phyloP scores from a whole-genome alignment of 2,329 filamentous ascomycete genomes.

The Basipetospora chlamydospora region DNA sequence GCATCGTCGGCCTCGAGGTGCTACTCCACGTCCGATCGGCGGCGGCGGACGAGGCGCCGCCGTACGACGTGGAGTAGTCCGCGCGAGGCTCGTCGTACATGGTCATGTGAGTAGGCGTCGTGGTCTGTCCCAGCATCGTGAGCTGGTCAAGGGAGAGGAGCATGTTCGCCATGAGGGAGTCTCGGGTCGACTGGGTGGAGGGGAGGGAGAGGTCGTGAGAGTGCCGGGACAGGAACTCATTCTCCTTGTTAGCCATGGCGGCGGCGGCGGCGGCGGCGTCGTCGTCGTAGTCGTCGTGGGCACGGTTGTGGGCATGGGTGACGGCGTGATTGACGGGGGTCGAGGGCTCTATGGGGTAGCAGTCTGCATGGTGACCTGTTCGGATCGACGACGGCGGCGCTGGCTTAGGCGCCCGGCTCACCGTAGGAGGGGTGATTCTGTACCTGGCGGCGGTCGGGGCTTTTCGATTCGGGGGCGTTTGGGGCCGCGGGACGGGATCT shows the following conservation, averaged over 20 bases:
- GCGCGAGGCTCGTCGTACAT: slow-evolving; percentile 3
- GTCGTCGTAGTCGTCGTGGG: slow-evolving; percentile 2
- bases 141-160: slow-evolving; percentile 83
- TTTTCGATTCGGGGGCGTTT: slow-evolving; percentile 1
- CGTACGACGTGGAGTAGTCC: slow-evolving; percentile 2
- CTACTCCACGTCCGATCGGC: slow-evolving; percentile 9
- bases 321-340: slow-evolving; percentile 20
- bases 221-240: slow-evolving; percentile 32
- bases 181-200: slow-evolving; percentile 61
- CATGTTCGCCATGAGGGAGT: slow-evolving; percentile 93
- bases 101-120: slow-evolving; percentile 11
- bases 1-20: slow-evolving; percentile 2
- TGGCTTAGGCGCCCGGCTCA: slow-evolving; percentile 3
- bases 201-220: slow-evolving; percentile 79
- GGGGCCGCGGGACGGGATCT: background rate
- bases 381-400: slow-evolving; percentile 7
- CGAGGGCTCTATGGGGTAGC: slow-evolving; percentile 24
- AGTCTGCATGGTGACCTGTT: slow-evolving; percentile 14
- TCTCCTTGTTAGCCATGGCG: slow-evolving; percentile 17
- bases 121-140: slow-evolving; percentile 32
- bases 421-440: slow-evolving; percentile 5
- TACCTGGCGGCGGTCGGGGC: slow-evolving; percentile 1
- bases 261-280: slow-evolving; percentile 15
- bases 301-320: slow-evolving; percentile 13
- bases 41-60: slow-evolving; percentile 1